Evolutionary conservation across 1,284 basidiomycete species (phyloP).

Genomic region (Pseudozyma pruni): DNA sequence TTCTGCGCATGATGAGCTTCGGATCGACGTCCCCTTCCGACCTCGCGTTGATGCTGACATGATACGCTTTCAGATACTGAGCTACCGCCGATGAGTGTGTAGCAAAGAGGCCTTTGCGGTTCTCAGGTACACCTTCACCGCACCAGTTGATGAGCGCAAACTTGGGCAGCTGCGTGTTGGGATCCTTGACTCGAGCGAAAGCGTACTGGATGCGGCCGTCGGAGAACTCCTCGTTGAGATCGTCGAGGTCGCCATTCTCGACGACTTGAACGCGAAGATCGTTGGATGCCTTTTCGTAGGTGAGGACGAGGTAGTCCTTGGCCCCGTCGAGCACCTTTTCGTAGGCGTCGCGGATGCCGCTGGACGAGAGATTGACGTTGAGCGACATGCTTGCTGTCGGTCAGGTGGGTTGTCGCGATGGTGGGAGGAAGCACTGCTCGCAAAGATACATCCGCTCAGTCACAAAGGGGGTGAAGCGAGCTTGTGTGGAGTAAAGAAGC

Average conservation of each 20-base stretch:
- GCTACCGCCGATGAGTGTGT: conserved; percentile 85
- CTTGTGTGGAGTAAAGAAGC: conserved; percentile 1
- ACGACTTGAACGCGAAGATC: conserved; percentile 88
- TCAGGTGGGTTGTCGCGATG: not conserved
- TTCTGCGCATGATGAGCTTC: conserved; percentile 75
- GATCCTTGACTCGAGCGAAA: conserved; percentile 86
- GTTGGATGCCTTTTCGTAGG: conserved; percentile 85
- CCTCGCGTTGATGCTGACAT: conserved; percentile 90
- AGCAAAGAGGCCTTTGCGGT: conserved; percentile 89
- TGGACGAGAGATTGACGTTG: conserved; percentile 77
- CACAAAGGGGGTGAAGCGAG: not conserved
- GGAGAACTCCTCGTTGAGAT: conserved; percentile 91
- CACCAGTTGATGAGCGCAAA: conserved; percentile 83
- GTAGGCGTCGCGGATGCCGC: conserved; percentile 70
- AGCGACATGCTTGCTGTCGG: conserved; percentile 61
- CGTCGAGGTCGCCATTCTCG: conserved; percentile 77
- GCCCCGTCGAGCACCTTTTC: conserved; percentile 69
- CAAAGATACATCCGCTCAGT: too few relatives aligned
- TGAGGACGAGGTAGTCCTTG: conserved; percentile 87
- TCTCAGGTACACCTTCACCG: conserved; percentile 93
- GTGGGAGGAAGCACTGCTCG: not conserved
- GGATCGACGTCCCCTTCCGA: conserved; percentile 77
- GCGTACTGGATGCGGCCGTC: conserved; percentile 96
- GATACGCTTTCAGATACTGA: conserved; percentile 80
- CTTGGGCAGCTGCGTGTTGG: conserved; percentile 88